A percentile compares a stretch with the other conserved stretches of the same genome.
Conservation (phyloP, 2,329 filamentous ascomycete genomes). For the Ophiostoma novo-ulmi region DNA sequence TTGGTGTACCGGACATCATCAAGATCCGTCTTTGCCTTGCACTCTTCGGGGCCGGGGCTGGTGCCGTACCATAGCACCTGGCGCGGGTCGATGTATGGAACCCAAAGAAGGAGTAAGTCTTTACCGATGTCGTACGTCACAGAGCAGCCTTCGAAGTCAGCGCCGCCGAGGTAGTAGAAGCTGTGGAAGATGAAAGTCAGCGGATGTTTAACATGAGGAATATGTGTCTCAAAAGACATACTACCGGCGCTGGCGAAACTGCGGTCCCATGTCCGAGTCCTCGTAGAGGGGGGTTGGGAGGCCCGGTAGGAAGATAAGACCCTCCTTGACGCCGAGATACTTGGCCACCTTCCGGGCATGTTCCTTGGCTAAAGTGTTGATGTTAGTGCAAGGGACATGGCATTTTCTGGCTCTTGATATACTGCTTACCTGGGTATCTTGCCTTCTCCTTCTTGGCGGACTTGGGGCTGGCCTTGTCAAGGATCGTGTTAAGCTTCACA, state of each 20-base stretch:
- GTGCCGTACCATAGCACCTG: constrained; percentile 60
- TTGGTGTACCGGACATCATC: constrained; percentile 61
- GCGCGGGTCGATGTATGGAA: constrained; percentile 61
- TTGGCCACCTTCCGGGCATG: constrained; percentile 54
- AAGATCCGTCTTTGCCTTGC: constrained; percentile 59
- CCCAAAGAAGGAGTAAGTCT: constrained; percentile 66
- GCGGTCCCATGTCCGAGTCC: constrained; percentile 53
- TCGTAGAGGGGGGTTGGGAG: constrained; percentile 48
- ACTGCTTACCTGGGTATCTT: constrained; percentile 37
- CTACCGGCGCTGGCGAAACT: constrained; percentile 56
- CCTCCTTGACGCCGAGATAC: constrained; percentile 45
- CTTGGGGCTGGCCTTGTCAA: neutral
- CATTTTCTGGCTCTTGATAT: neutral
- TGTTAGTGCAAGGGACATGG: neutral
- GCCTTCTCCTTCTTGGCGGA: constrained; percentile 17
- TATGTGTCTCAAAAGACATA: constrained; percentile 34
- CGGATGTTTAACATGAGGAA: neutral
- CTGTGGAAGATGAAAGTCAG: constrained; percentile 32
- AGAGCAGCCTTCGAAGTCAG: constrained; percentile 49
- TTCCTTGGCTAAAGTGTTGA: constrained; percentile 43
- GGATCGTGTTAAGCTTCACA: constrained; percentile 31
- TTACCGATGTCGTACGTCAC: constrained; percentile 53
- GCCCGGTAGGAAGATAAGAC: constrained; percentile 54
- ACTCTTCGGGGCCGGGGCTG: constrained; percentile 56
- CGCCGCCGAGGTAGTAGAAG: constrained; percentile 56